Base-by-base conservation (phyloP, 164 flowering plant species). In the Nymphaea colorata region DNA sequence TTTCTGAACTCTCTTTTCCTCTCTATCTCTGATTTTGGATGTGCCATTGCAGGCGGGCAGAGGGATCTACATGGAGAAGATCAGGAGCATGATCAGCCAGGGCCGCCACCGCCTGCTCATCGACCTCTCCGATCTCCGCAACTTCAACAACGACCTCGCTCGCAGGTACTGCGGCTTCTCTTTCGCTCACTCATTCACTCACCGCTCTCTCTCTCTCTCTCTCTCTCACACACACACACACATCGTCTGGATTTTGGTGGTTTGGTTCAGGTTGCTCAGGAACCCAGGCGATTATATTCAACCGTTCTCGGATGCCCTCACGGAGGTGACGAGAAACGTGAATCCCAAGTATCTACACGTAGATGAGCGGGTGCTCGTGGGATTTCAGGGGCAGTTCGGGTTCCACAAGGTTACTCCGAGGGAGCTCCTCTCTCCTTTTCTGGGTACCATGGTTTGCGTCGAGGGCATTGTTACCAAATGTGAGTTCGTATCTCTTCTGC, bases 381-480 rank as follows among this genome's bases (percentile, higher is more conserved):
- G 99, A 2, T 88, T 95, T 67, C 87, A 88, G 45, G 99, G 98
- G 4, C 96, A 93, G 18, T 92, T 95, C 76, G 99, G 89, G 47
- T 92, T 97, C 3, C 84, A 95, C 42, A 85, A 92, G 61, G 93
- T 95, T 68, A 88, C 96, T 0, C 99, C 99, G 0, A 78, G 98
- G 67, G 99, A 92, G 15, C 94, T 95, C 6, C 87, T 95, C 17
- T 92, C 98, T 15, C 75, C 79, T 36, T 95, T 86, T 74, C 90
- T 95, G 67, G 99, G 99, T 14, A 86, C 99, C 47, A 87, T 95
- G 96, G 97, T 95, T 68, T 86, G 96, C 61, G 96, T 95, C 7
- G 94, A 88, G 68, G 99, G 99, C 70, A 95, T 95, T 66, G 83
- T 95, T 70, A 95, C 99, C 47, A 88, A 87, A 86, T 92, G 99